Evolutionary conservation across 2,329 filamentous ascomycete species (phyloP).

Genomic region (Aspergillaceae sp.): DNA sequence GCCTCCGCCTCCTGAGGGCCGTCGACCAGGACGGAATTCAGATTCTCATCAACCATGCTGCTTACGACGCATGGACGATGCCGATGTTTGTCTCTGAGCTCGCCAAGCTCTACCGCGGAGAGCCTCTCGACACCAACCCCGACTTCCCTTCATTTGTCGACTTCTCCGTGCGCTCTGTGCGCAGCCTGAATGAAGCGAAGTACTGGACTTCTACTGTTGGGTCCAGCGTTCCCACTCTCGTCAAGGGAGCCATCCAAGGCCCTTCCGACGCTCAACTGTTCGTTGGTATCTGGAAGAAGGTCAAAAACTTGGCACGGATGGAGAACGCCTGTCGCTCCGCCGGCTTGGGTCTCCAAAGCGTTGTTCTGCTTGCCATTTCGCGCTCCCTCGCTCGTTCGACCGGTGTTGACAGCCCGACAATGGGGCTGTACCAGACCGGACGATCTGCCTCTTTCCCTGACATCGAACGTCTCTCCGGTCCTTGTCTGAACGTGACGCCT

Average conservation of each 20-base stretch:
- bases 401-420: conserved; percentile 11
- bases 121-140: conserved; percentile 7
- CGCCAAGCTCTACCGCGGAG: conserved; percentile 15
- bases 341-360: conserved; percentile 17
- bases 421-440: conserved; percentile 27
- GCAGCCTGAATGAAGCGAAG: conserved; percentile 7
- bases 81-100: conserved; percentile 24
- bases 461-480: conserved; percentile 18
- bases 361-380: conserved; percentile 22
- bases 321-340: conserved; percentile 12
- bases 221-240: conserved; percentile 11
- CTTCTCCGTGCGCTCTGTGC: conserved; percentile 13
- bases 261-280: conserved; percentile 10
- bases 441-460: conserved; percentile 19
- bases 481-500: conserved; percentile 26
- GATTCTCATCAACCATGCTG: conserved; percentile 27
- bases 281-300: conserved; percentile 14
- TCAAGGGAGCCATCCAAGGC: conserved; percentile 5
- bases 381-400: conserved; percentile 17
- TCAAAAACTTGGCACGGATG: conserved; percentile 16
- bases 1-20: conserved; percentile 20
- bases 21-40: conserved; percentile 21
- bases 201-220: conserved; percentile 19
- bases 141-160: conserved; percentile 18
- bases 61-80: conserved; percentile 32